These are phyloP conservation scores for Knoxia roxburghii DNA, from an alignment of 257 asterid species.

Conservation along the genomic window DNA sequence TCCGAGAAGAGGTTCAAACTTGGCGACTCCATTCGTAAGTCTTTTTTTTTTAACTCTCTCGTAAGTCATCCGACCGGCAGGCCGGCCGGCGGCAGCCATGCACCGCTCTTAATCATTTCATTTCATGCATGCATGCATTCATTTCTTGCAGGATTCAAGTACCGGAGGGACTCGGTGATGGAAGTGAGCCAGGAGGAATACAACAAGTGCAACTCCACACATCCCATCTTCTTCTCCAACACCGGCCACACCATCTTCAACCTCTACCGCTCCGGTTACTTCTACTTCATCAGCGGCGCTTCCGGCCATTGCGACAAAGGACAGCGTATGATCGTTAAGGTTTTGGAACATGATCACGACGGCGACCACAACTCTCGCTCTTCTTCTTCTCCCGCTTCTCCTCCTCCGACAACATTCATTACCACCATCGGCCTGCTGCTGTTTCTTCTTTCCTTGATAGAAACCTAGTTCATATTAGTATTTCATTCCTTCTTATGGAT, in stretches of 20 bases:
- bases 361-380: slow-evolving; percentile 7
- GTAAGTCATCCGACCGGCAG: no score
- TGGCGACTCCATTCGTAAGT: slow-evolving; percentile 65
- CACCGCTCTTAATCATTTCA: no score
- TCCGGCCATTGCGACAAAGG: slow-evolving; percentile 66
- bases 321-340: slow-evolving; percentile 58
- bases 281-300: slow-evolving; percentile 65
- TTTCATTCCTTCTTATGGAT: no score
- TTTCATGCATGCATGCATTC: background rate
- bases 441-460: no score
- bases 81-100: no score
- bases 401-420: no score
- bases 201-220: slow-evolving; percentile 50
- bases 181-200: slow-evolving; percentile 50
- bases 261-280: slow-evolving; percentile 52
- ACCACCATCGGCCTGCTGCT: no score
- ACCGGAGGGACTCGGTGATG: slow-evolving; percentile 78
- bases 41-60: no score
- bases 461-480: no score
- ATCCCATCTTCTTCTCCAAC: slow-evolving; percentile 58
- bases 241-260: slow-evolving; percentile 40
- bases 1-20: slow-evolving; percentile 49
- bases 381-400: background rate
- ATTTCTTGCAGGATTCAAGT: slow-evolving; percentile 44
- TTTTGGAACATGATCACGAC: slow-evolving; percentile 29